Base-by-base conservation (phyloP, 2,329 filamentous ascomycete species). In the Myriosclerotinia curreyana region DNA sequence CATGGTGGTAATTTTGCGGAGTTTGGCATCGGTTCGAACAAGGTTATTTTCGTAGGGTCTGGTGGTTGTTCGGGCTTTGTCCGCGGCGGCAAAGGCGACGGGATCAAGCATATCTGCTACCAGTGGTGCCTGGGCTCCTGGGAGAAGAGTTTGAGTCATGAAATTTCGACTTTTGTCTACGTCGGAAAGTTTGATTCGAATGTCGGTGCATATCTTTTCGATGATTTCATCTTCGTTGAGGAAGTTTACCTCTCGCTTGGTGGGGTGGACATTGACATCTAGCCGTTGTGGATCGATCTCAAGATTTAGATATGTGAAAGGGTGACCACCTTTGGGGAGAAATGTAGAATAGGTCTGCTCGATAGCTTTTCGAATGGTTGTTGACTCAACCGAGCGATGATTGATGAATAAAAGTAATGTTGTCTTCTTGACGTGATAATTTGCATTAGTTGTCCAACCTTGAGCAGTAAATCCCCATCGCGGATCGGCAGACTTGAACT, bases 1-100 rank as follows among this genome's bases (percentile, higher is more conserved):
- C 94, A 99, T 98, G 66, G 91, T 92, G 0, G 95, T 99, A 67
- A 99, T 99, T 75, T 99, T 99, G 65, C 93, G 89, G 68, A 91
- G 82, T 65, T 88, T 90, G 1, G 91, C 87, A 74, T 99, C 95
- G 14, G 94, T 98, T 25, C 95, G 87, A 3, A 99, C 87, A 15
- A 99, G 84, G 63, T 90, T 96, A 74, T 96, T 96, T 72, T 95
- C 91, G 68, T 92, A 88, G 0, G 87, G 83, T 65, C 84, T 86
- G 62, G 81, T 80, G 64, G 85, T 86, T 62, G 82, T 82, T 2
- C 79, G 73, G 20, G 51, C 38, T 48, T 51, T 58, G 15, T 55
- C 52, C 3, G 63, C 55, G 2, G 34, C 31, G 4, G 71, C 69
- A 20, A 58, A 64, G 54, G 74, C 65, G 28, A 69, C 72, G 62